Base-by-base conservation (phyloP, 2,329 filamentous ascomycete genomes). In the Metarhizium album region DNA sequence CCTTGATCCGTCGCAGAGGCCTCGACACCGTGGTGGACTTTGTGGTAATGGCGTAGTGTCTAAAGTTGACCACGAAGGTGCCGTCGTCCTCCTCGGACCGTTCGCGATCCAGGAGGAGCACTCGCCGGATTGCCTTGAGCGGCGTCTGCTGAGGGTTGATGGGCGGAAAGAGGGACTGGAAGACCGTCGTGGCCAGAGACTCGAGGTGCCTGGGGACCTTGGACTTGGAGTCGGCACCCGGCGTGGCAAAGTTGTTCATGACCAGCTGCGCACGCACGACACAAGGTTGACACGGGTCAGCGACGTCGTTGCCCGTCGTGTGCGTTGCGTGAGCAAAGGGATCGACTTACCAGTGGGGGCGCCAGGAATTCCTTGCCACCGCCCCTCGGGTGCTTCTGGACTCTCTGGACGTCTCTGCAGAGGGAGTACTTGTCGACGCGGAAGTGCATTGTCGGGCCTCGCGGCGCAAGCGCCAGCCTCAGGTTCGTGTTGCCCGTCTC, bases 11-110 rank as follows among this genome's bases (percentile, higher is more conserved):
- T 52, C 89, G 82, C 38, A 98, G 77, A 4, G 87, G 82, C 65
- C 87, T 90, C 11, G 91, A 90, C 1, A 97, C 75, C 24, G 89
- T 90, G 0, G 88, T 86, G 23, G 84, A 79, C 62, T 89, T 89
- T 13, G 90, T 97, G 5, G 87, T 93, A 63, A 98, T 98, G 27
- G 90, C 90, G 65, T 95, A 98, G 69, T 98, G 93, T 53, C 93
- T 78, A 54, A 97, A 82, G 64, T 88, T 94, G 56, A 98, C 71
- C 16, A 91, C 80, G 62, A 94, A 95, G 2, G 82, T 81, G 31
- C 82, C 83, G 38, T 84, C 78, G 47, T 82, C 76, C 37, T 76
- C 72, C 20, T 72, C 67, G 14, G 72, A 68, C 49, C 71, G 70
- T 64, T 95, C 89, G 54, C 93, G 84, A 68, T 97, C 95, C 52